Base-by-base conservation (phyloP, 805 yeast species). In the Candida succiphila region DNA sequence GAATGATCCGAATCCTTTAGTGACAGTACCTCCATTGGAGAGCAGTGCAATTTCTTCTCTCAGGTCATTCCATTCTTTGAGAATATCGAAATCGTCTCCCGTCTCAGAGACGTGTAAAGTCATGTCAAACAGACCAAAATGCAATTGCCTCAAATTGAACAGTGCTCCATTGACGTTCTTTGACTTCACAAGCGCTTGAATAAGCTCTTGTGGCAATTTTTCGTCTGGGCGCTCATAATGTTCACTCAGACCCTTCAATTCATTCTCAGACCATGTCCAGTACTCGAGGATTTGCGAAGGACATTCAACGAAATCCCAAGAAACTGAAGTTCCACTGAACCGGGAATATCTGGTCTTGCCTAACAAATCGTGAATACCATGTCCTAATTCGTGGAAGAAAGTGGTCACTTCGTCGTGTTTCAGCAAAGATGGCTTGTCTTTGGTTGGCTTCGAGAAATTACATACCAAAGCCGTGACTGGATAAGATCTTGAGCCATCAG, bases 201-300 rank as follows among this genome's bases (percentile, higher is more conserved):
- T 64, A 34, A 80, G 56, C 3, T 62, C 65, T 33, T 75, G 78
- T 18, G 71, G 67, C 22, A 85, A 67, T 25, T 68, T 60, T 46
- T 70, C 72, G 18, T 74, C 73, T 4, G 78, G 63, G 34, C 68
- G 60, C 26, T 55, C 33, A 52, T 79, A 83, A 54, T 85, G 95
- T 16, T 70, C 63, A 0, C 89, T 77, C 34, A 85, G 57, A 8
- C 52, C 49, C 44, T 63, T 67, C 42, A 85, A 61, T 54, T 75
- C 78, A 26, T 65, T 59, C 34, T 66, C 66, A 34, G 78, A 70
- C 94, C 95, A 85, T 25, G 88, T 79, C 85, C 92, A 85, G 54
- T 75, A 81, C 56, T 85, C 95, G 45, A 85, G 63, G 77, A 85
- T 73, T 60, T 85, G 95, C 1, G 94, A 84, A 19, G 95, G 95